Evolutionary conservation across 805 yeast species (phyloP).

Genomic region (Torulaspora gathmanii): DNA sequence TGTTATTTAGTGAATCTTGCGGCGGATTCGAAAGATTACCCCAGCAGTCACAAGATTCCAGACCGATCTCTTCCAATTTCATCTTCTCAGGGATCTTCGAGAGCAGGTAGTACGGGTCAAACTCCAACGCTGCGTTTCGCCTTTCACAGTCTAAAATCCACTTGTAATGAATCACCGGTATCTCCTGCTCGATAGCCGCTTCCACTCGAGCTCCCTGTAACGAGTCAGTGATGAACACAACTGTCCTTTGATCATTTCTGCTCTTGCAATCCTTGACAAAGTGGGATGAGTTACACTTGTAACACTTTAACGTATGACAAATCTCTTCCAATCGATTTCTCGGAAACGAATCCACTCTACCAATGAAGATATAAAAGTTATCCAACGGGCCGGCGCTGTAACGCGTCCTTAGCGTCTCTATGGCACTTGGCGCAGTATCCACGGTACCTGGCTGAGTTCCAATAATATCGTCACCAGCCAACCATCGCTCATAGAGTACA

Average conservation of each 20-base stretch:
- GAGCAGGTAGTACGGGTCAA: conserved; percentile 32
- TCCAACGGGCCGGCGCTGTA: conserved; percentile 22
- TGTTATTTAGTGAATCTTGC: not conserved
- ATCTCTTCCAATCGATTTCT: conserved; percentile 14
- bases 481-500: conserved; percentile 31
- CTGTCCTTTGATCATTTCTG: conserved; percentile 9
- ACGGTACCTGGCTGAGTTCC: not conserved
- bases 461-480: conserved; percentile 29
- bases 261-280: conserved; percentile 19
- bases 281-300: conserved; percentile 16
- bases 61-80: conserved; percentile 33
- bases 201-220: conserved; percentile 28
- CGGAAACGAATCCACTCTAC: conserved; percentile 20
- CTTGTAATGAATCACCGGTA: conserved; percentile 40
- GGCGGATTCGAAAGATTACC: conserved; percentile 11
- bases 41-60: conserved; percentile 33
- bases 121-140: conserved; percentile 40
- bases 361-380: conserved; percentile 29
- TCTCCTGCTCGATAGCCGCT: conserved; percentile 39
- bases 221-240: conserved; percentile 31
- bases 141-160: conserved; percentile 43
- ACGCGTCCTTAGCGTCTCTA: conserved; percentile 15
- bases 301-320: conserved; percentile 16
- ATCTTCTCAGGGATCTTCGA: conserved; percentile 12
- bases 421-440: conserved; percentile 9